Evolutionary conservation across 257 asterid genomes (phyloP).

Genomic region (Sherardia arvensis): DNA sequence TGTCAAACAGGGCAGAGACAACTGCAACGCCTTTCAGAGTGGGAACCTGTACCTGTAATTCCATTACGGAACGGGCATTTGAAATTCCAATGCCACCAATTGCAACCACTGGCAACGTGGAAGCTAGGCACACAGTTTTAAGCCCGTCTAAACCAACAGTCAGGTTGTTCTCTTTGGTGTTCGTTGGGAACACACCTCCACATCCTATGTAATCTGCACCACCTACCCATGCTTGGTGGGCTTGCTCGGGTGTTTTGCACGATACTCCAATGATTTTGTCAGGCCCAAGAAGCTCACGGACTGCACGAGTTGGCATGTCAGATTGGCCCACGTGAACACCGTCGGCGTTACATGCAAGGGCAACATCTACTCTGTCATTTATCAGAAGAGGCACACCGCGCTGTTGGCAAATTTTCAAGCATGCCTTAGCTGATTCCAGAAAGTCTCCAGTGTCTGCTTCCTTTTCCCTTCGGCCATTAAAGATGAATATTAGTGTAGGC

Average conservation of each 20-base stretch:
- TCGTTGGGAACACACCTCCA: conserved; percentile 88
- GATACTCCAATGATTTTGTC: conserved; percentile 81
- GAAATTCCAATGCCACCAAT: conserved; percentile 81
- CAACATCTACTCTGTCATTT: conserved; percentile 79
- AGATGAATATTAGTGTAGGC: neutral
- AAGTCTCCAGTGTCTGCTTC: conserved; percentile 68
- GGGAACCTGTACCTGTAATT: conserved; percentile 36
- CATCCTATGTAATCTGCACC: conserved; percentile 96
- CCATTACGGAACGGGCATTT: conserved; percentile 55
- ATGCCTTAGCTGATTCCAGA: conserved; percentile 72
- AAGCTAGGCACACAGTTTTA: conserved; percentile 45
- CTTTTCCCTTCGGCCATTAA: conserved; percentile 52
- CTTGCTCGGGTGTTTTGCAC: conserved; percentile 84
- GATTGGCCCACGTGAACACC: conserved; percentile 94
- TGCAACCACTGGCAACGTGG: conserved; percentile 87
- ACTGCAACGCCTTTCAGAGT: conserved; percentile 82
- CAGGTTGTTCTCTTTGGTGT: conserved; percentile 63
- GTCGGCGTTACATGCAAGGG: conserved; percentile 86
- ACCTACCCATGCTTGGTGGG: conserved; percentile 61
- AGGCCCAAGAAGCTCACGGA: conserved; percentile 77
- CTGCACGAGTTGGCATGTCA: conserved; percentile 70
- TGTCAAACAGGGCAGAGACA: conserved; percentile 77
- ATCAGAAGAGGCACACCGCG: conserved; percentile 64
- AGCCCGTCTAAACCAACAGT: conserved; percentile 74
- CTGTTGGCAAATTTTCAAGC: conserved; percentile 49